A percentile compares a stretch with the other conserved stretches of the same genome.
These are phyloP conservation scores for Colletotrichum tamarilloi DNA, from an alignment of 2,329 filamentous ascomycete species.

Conservation along the genomic window DNA sequence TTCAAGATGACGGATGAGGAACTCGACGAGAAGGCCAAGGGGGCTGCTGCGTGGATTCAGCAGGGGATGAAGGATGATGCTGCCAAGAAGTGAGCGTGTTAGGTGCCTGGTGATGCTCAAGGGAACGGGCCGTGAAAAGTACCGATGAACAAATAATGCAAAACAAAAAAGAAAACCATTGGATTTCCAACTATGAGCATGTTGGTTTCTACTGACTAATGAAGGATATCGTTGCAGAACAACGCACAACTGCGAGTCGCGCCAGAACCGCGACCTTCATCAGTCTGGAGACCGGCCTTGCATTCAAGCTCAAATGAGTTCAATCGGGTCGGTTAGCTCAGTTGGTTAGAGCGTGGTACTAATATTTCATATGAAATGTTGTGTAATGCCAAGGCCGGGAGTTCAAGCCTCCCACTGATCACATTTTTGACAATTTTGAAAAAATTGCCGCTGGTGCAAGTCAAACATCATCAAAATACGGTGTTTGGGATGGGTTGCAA, in stretches of 20 bases:
- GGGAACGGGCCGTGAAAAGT: background rate
- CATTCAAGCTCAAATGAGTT: fast-evolving
- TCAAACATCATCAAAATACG: too few relatives aligned
- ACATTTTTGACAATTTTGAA: background rate
- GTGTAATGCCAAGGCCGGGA: slow-evolving; percentile 34
- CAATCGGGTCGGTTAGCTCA: slow-evolving; percentile 32
- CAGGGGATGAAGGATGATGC: slow-evolving; percentile 74
- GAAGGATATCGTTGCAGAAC: too few relatives aligned
- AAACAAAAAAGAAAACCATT: background rate
- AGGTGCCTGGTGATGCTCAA: too few relatives aligned
- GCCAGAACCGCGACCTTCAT: background rate
- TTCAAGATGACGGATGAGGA: slow-evolving; percentile 59
- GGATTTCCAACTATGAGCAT: too few relatives aligned
- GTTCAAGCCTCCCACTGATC: slow-evolving; percentile 36
- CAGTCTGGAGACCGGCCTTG: fast-evolving
- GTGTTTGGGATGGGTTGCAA: background rate
- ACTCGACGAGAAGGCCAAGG: slow-evolving; percentile 66
- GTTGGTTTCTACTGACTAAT: too few relatives aligned
- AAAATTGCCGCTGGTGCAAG: background rate
- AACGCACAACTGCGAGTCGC: too few relatives aligned
- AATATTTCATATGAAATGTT: slow-evolving; percentile 20
- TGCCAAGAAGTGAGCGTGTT: slow-evolving; percentile 53
- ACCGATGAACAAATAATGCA: background rate
- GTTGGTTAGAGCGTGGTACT: slow-evolving; percentile 36
- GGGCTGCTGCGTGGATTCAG: slow-evolving; percentile 70